Evolutionary conservation across 2,329 filamentous ascomycete genomes (phyloP), one percentile per base, ranked within the genome.

Genomic region (Paecilomyces formosus): DNA sequence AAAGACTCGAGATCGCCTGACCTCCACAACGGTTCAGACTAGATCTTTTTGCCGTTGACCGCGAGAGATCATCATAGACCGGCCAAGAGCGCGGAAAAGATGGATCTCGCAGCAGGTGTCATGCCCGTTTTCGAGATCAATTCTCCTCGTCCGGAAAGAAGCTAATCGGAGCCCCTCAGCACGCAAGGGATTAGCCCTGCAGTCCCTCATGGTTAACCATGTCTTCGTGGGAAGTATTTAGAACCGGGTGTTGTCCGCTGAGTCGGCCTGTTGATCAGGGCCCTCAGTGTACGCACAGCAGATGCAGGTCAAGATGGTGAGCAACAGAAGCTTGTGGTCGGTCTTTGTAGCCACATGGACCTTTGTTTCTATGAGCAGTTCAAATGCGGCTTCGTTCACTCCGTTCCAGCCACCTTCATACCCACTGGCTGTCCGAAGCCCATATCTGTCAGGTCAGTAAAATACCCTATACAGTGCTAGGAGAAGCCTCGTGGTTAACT

Each of bases 381-480:
- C 39, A 15, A 18, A 45, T 18, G 39, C 39, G 5, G 39, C n/a
- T 45, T 45, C 39, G 2, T 45, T 45, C 39, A n/a, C 39, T 45
- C 39, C 39, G 18, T 45, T 45, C n/a, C 39, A 45, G 15, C 39
- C 39, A 9, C 76, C 76, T 5, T 77, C 76, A 2, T 78, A 77
- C 62, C 76, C 76, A 2, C 61, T 78, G 53, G 76, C 76, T 8
- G 76, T 78, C n/a, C 71, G 72, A 51, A 77, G 72, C 58, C 75
- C 75, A 35, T 78, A 77, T 60, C 67, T 77, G 13, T 77, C 74
- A 55, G 39, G 39, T 45, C 39, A 4, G 39, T 45, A 3, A 1
- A 45, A 1, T 45, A n/a, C 39, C 0, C 39, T 9, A 18, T 45
- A 45, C 18, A 45, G n/a, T 18, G 8, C 35, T 21, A 18, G 15